Evolutionary conservation across 768 basidiomycete species (phyloP), one percentile per base, ranked within the genome.

Genomic region (Leccinum uliginosum): DNA sequence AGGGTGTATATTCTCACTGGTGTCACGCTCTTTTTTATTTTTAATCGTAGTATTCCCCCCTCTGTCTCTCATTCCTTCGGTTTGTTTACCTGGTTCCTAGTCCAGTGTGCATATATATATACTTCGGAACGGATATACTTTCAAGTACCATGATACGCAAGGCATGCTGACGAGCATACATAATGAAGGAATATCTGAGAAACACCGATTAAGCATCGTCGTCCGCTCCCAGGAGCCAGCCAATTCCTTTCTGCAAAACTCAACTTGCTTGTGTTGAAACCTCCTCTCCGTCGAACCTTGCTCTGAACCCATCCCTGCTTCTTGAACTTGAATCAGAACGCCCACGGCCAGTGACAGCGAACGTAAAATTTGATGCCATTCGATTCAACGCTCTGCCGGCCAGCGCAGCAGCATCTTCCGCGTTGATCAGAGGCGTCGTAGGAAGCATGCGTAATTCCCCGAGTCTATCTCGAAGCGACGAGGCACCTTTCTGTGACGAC

Each of bases 151-250:
- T n/a, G 54, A 57, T 65, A 66, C 45, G 56, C 55, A 40, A 54
- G 21, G 34, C 62, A 59, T 64, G 59, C 58, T 58, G 50, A 58
- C 19, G 34, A 30, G 51, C 44, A 57, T 53, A 58, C 59, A 58
- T 62, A 64, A 61, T 59, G 54, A 44, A 40, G 47, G 53, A 24
- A 50, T 45, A 4, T 53, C 30, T 34, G n/a, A 30, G 24, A 30
- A n/a, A n/a, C 17, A 46, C 21, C 27, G 21, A 27, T 58, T 30
- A 62, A 40, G 35, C 51, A 43, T 60, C 60, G 30, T 85, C 87
- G 58, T 94, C 93, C 12, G 85, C 89, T 43, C 96, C 96, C 56
- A 98, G 85, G 27, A 98, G 77, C 96, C 96, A 98, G 27, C 95
- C 95, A 53, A 98, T 91, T 8, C 96, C 96, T 65, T 88, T 87